Base-by-base conservation (phyloP, 177 flowering plant species). In the Tripterygium wilfordii region DNA sequence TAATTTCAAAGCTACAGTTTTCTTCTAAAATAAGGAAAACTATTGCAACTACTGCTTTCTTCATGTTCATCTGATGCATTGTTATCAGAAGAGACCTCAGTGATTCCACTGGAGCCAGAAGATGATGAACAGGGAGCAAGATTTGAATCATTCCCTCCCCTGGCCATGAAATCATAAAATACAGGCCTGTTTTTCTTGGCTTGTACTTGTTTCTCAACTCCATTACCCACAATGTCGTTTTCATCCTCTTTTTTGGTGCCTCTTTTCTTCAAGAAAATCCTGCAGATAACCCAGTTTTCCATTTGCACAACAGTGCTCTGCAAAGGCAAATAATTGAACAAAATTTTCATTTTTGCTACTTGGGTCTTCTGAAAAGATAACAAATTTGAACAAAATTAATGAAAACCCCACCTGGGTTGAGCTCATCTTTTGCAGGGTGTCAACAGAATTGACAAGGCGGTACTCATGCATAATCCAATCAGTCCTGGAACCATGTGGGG, bases 271-370 rank as follows among this genome's bases (percentile, higher is more conserved):
- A 79, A 42, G 42, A 91, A 91, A 48, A 91, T 76, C 13, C 95
- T 76, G 60, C 98, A 91, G 4, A 91, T 64, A 31, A 91, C 98
- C 98, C 96, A 92, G 25, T 80, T 78, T 36, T 76, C 88, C 67
- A 58, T 53, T 28, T 59, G 62, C 56, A 31, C 58, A 29, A 29
- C 30, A 3, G 62, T 19, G 37, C 42, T 67, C 85, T 79, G 72
- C 61, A 53, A 0, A 53, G 35, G 16, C 15, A 22, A 8, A 38
- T 3, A 1, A 5, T 32, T 32, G 14, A 32, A 32, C 36, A 32
- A 10, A n/a, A n/a, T n/a, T n/a, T n/a, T n/a, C n/a, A n/a, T n/a
- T n/a, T n/a, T n/a, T n/a, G n/a, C n/a, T n/a, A n/a, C n/a, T n/a
- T n/a, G n/a, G n/a, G n/a, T n/a, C n/a, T n/a, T n/a, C n/a, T n/a